Conservation (phyloP, 139 green algal species). For the Gonium pectorale region DNA sequence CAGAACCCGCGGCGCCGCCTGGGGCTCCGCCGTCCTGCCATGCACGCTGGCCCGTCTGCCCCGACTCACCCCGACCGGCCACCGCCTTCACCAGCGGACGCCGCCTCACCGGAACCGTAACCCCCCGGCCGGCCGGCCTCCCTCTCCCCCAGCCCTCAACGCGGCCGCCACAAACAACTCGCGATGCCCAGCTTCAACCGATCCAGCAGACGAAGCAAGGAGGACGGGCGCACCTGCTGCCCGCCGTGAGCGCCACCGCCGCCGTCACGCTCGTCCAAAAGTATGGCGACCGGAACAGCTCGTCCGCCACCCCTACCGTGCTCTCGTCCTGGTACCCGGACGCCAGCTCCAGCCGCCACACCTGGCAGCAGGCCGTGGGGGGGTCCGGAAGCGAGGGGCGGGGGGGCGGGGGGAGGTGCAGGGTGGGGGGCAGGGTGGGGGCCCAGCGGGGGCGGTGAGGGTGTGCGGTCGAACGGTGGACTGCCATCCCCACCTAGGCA, state of each 20-base stretch:
- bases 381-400: not conserved
- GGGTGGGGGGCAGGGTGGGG: not conserved
- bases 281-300: slow-evolving; percentile 36
- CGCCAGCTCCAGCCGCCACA: slow-evolving; percentile 38
- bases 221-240: not conserved
- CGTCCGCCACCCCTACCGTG: not conserved
- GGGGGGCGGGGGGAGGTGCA: no score
- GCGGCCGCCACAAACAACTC: no score
- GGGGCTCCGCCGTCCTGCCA: no score
- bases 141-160: no score
- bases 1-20: no score
- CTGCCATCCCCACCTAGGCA: no score
- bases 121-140: no score
- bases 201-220: not conserved
- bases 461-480: no score
- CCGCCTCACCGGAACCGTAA: no score
- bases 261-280: slow-evolving; percentile 41
- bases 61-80: no score
- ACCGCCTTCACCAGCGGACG: no score
- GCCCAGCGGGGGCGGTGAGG: not conserved
- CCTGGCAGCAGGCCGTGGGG: not conserved
- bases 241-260: slow-evolving; percentile 14
- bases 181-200: not conserved
- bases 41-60: no score
- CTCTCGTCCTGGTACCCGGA: slow-evolving; percentile 33